Evolutionary conservation across 202 grass and related monocot genomes (phyloP).

Genomic region (Thinopyrum obtusiflorum): DNA sequence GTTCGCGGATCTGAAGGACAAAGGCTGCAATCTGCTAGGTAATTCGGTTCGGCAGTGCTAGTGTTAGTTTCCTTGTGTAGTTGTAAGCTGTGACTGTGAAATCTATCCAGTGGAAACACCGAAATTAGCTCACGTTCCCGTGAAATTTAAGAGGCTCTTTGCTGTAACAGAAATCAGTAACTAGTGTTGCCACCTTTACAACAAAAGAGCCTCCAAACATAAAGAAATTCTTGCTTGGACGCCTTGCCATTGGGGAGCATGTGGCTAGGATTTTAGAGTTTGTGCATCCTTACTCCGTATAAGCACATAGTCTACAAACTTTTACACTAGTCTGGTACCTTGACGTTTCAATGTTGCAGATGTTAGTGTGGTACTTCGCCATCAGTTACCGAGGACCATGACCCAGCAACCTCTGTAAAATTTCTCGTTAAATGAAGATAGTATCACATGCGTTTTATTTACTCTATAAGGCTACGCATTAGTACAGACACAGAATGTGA

Average conservation of each 20-base stretch:
- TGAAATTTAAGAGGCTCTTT: background rate
- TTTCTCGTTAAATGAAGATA: background rate
- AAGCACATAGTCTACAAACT: background rate
- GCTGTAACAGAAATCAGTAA: no score
- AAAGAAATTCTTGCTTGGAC: no score
- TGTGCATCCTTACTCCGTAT: background rate
- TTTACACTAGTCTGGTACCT: background rate
- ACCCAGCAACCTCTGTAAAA: background rate
- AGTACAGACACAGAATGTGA: slow-evolving; percentile 2
- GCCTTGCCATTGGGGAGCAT: background rate
- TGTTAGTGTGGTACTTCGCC: background rate
- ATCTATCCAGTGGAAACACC: background rate
- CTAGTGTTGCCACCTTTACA: no score
- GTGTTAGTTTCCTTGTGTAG: background rate
- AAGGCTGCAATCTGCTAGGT: slow-evolving; percentile 88
- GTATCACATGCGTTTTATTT: background rate
- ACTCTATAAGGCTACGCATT: background rate
- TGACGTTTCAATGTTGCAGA: background rate
- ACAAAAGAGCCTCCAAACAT: no score
- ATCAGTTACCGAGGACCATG: background rate
- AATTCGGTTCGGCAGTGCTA: background rate
- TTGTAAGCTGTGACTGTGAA: background rate
- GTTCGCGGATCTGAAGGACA: slow-evolving; percentile 70
- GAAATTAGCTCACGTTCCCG: background rate
- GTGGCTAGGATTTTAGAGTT: background rate